Evolutionary conservation across 176 grass and related monocot species (phyloP).

Genomic region (Cymbopogon citratus): DNA sequence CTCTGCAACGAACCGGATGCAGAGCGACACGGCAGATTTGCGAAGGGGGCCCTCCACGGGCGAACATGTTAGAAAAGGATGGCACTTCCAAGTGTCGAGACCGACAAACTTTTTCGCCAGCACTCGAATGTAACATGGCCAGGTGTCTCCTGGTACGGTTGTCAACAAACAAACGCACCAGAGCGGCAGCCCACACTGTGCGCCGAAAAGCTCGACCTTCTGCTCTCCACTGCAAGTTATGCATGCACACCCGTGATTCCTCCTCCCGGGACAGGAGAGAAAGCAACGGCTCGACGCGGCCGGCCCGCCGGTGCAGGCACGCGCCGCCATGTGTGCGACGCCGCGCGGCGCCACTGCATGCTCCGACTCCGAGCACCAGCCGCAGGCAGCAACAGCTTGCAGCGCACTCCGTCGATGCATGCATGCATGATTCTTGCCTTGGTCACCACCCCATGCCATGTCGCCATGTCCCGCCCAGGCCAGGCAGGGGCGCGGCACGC

Average conservation of each 20-base stretch:
- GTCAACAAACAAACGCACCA: background rate
- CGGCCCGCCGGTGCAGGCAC: background rate
- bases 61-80: background rate
- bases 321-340: background rate
- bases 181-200: background rate
- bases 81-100: background rate
- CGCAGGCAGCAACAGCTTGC: background rate
- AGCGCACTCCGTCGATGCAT: background rate
- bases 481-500: background rate
- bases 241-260: background rate
- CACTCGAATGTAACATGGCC: background rate
- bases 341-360: background rate
- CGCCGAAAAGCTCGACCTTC: background rate
- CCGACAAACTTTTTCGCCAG: background rate
- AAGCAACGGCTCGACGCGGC: background rate
- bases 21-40: background rate
- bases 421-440: conserved; percentile 5
- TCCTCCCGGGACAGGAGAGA: background rate
- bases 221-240: background rate
- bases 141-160: background rate
- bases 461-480: background rate
- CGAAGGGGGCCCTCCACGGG: too few species aligned
- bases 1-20: background rate
- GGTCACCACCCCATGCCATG: conserved; percentile 17
- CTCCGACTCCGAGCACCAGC: background rate